Evolutionary conservation across 768 basidiomycete species (phyloP).

Genomic region (Serendipita sp.): DNA sequence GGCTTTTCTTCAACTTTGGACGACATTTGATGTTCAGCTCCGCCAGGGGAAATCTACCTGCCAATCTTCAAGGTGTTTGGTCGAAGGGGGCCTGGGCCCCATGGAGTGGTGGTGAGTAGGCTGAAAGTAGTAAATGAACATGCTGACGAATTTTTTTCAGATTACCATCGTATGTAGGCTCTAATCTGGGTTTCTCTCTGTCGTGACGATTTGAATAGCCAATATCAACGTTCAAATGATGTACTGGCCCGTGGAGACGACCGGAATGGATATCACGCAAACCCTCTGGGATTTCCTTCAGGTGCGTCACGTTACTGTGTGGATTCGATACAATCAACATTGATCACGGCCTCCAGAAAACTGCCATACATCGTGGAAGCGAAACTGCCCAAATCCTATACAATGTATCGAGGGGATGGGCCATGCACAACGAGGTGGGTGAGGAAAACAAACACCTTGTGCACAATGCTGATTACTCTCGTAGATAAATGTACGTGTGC

Average conservation of each 20-base stretch:
- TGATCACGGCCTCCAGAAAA: conserved; percentile 46
- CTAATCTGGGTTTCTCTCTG: too few relatives aligned
- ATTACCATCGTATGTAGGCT: conserved; percentile 9
- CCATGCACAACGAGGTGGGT: conserved; percentile 57
- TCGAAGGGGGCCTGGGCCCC: conserved; percentile 35
- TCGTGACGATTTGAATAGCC: conserved; percentile 29
- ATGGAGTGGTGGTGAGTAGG: conserved; percentile 41
- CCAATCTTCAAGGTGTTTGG: conserved; percentile 68
- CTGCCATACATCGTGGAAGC: conserved; percentile 57
- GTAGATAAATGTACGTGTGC: too few relatives aligned
- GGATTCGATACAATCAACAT: background rate
- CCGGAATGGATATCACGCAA: conserved; percentile 37
- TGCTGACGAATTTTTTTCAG: background rate
- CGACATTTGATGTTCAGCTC: conserved; percentile 50
- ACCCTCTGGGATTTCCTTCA: conserved; percentile 55
- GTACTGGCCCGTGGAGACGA: conserved; percentile 63
- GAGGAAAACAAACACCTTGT: background rate
- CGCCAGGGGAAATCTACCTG: conserved; percentile 45
- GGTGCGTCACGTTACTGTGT: conserved; percentile 21
- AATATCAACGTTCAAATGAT: conserved; percentile 78
- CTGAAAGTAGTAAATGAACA: background rate
- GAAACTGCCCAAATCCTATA: conserved; percentile 52
- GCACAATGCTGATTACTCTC: too few relatives aligned
- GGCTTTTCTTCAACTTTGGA: conserved; percentile 59
- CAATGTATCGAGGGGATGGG: conserved; percentile 61